Evolutionary conservation across 1,139 yeast species (phyloP).

Genomic region (Diutina neorugosa): DNA sequence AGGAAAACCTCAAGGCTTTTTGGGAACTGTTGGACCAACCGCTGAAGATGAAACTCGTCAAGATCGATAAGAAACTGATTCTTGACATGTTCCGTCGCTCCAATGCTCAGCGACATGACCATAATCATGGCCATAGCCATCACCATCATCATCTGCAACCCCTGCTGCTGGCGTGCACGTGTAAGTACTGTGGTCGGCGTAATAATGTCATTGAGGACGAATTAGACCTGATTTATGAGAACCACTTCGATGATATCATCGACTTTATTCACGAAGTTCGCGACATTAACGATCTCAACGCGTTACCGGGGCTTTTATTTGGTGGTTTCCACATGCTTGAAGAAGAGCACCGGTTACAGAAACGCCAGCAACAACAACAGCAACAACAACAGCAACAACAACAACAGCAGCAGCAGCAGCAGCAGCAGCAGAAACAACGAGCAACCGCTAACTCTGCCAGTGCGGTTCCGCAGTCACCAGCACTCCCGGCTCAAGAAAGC

Average conservation of each 20-base stretch:
- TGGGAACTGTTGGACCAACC: constrained; percentile 5
- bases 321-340: constrained; percentile 30
- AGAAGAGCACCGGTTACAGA: constrained; percentile 20
- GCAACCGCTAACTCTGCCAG: not conserved
- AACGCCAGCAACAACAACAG: constrained; percentile 8
- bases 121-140: constrained; percentile 6
- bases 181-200: constrained; percentile 73
- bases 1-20: not conserved
- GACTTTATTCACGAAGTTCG: constrained; percentile 23
- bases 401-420: not conserved
- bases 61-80: constrained; percentile 1
- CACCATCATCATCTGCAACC: constrained; percentile 2
- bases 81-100: not conserved
- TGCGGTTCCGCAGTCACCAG: not conserved
- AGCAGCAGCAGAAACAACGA: not conserved
- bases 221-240: constrained; percentile 42
- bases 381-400: not conserved
- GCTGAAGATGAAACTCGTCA: constrained; percentile 4
- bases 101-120: not conserved
- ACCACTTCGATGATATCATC: constrained; percentile 43
- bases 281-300: constrained; percentile 29
- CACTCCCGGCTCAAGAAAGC: not conserved
- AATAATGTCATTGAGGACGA: constrained; percentile 67
- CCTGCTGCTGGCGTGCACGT: constrained; percentile 17
- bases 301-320: constrained; percentile 27